Evolutionary conservation across 1,139 yeast genomes (phyloP).

Genomic region (Arxiozyma bovina): DNA sequence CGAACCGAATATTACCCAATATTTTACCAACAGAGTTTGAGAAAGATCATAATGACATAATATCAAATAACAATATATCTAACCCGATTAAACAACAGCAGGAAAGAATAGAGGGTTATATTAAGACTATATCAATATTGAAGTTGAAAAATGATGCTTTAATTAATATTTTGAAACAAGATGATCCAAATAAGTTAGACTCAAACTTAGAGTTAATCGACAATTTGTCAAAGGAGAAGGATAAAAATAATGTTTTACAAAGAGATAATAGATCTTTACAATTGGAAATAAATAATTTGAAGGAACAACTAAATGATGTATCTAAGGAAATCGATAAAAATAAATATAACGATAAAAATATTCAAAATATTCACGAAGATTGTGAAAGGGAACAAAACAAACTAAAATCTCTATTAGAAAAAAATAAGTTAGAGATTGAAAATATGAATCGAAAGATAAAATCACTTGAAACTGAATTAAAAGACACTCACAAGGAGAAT

Average conservation of each 20-base stretch:
- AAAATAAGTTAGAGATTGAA: slow-evolving; percentile 1
- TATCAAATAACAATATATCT: slow-evolving; percentile 31
- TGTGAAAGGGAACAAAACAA: neutral
- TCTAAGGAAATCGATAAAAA: neutral
- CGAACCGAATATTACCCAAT: neutral
- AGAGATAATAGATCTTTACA: slow-evolving; percentile 3
- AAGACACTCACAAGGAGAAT: neutral
- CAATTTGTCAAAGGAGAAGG: slow-evolving; percentile 3
- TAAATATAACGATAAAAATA: neutral
- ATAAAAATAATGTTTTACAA: slow-evolving; percentile 2
- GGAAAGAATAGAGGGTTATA: slow-evolving; percentile 40
- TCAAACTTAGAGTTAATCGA: slow-evolving; percentile 5
- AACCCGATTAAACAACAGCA: slow-evolving; percentile 50
- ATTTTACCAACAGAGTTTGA: neutral
- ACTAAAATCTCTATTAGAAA: neutral
- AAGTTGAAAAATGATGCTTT: slow-evolving; percentile 51
- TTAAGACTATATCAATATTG: slow-evolving; percentile 55
- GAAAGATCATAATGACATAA: slow-evolving; percentile 11
- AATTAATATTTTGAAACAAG: slow-evolving; percentile 38
- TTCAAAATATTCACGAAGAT: neutral
- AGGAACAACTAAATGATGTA: neutral
- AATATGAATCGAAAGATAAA: neutral
- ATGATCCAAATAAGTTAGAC: slow-evolving; percentile 6
- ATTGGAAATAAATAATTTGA: neutral
- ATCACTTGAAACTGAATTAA: neutral